These are phyloP conservation scores for Phellopilus nigrolimitatus DNA, from an alignment of 1,284 basidiomycete genomes.

Conservation along the genomic window DNA sequence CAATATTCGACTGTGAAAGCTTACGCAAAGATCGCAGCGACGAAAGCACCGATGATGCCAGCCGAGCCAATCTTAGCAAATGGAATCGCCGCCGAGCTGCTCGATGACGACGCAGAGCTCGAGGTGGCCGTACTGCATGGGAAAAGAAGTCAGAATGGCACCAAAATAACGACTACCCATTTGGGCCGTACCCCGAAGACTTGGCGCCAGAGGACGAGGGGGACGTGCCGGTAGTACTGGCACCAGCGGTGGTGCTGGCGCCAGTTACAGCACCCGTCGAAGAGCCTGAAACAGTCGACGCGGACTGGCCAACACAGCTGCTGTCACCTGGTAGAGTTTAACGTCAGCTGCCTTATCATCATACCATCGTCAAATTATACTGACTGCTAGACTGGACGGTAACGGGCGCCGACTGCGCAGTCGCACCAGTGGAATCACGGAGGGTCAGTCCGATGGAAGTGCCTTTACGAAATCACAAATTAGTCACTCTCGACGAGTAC, in stretches of 20 bases:
- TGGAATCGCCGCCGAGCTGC: constrained; percentile 20
- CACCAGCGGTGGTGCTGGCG: constrained; percentile 20
- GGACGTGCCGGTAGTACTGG: constrained; percentile 17
- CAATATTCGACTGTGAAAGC: background rate
- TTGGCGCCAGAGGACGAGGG: background rate
- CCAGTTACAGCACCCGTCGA: constrained; percentile 16
- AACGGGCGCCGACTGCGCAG: constrained; percentile 47
- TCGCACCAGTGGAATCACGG: constrained; percentile 45
- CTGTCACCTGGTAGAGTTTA: constrained; percentile 28
- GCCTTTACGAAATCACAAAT: constrained; percentile 25
- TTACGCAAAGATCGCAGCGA: constrained; percentile 36
- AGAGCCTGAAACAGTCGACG: constrained; percentile 23
- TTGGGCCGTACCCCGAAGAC: background rate
- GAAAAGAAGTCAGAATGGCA: background rate
- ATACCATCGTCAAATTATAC: constrained; percentile 23
- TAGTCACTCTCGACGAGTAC: background rate
- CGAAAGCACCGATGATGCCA: constrained; percentile 42
- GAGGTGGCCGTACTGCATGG: background rate
- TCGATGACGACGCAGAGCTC: constrained; percentile 12
- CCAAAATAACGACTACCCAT: background rate
- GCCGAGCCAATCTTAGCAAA: constrained; percentile 36
- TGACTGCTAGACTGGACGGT: constrained; percentile 43
- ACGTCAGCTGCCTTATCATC: background rate
- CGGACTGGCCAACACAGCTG: constrained; percentile 30
- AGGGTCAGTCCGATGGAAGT: constrained; percentile 46